A percentile compares a stretch with the other conserved stretches of the same genome.
Conservation (phyloP, 2,329 filamentous ascomycete species). For the Trichophyton mentagrophytes region DNA sequence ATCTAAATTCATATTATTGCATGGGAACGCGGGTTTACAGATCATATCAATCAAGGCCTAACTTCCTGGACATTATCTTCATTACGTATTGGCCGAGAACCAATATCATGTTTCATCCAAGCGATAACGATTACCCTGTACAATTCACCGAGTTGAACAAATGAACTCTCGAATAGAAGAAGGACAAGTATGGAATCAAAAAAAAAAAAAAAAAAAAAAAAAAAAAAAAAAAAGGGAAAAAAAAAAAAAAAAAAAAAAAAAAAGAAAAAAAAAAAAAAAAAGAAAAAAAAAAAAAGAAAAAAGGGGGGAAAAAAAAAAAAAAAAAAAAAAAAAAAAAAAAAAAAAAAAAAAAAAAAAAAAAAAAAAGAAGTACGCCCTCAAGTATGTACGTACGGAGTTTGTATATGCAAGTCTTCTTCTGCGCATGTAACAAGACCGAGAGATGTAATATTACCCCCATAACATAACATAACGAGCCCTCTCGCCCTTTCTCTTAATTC, state of each 20-base stretch:
- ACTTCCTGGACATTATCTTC: neutral
- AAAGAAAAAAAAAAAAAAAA: no score
- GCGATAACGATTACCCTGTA: neutral
- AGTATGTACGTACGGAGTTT: neutral
- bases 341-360: neutral
- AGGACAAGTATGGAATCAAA: neutral
- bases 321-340: no score
- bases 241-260: no score
- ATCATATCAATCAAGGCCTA: no score
- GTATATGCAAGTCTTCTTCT: slow-evolving; percentile 1
- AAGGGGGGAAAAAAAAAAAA: no score
- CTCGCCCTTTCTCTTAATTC: neutral
- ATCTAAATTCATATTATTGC: neutral
- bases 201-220: neutral
- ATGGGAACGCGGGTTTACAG: neutral
- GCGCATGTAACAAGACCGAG: slow-evolving; percentile 3
- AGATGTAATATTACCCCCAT: slow-evolving; percentile 2
- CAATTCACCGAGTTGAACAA: neutral
- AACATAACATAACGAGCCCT: neutral
- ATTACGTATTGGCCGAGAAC: neutral
- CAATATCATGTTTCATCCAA: neutral
- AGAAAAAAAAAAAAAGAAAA: no score
- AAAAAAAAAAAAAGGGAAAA: no score
- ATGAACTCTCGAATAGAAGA: neutral
- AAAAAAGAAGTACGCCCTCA: neutral